Evolutionary conservation across 1,139 yeast genomes (phyloP).

Genomic region (Pichia sp.): DNA sequence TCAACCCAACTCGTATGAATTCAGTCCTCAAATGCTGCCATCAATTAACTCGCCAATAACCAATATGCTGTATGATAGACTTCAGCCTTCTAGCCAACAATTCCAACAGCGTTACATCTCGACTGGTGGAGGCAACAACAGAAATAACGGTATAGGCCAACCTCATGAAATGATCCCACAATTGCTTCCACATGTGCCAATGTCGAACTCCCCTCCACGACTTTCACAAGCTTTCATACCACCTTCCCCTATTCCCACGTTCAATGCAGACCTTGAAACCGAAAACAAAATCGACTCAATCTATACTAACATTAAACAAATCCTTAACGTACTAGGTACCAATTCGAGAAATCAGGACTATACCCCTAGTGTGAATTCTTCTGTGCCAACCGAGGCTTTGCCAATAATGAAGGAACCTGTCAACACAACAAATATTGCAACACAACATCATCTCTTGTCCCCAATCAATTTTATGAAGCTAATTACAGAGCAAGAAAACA

Average conservation of each 20-base stretch:
- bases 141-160: neutral
- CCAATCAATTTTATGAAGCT: conserved; percentile 9
- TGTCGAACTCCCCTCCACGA: neutral
- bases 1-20: neutral
- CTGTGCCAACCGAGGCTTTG: neutral
- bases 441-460: conserved; percentile 7
- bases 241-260: neutral
- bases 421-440: conserved; percentile 11
- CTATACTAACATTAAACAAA: conserved; percentile 4
- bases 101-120: neutral
- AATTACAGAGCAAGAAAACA: neutral
- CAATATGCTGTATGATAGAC: conserved; percentile 2
- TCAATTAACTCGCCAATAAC: conserved; percentile 1
- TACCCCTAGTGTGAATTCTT: neutral
- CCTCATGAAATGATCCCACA: conserved; percentile 1
- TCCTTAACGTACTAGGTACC: neutral
- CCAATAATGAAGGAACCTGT: conserved; percentile 8
- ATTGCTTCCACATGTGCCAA: conserved; percentile 6
- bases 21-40: neutral
- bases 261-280: conserved; percentile 1
- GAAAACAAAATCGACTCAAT: conserved; percentile 5
- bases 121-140: neutral
- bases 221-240: conserved; percentile 3
- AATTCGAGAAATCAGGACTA: neutral
- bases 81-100: neutral